A percentile compares a stretch with the other conserved stretches of the same genome.
These are phyloP conservation scores for Lactarius psammicola DNA, from an alignment of 768 basidiomycete species.

Conservation along the genomic window DNA sequence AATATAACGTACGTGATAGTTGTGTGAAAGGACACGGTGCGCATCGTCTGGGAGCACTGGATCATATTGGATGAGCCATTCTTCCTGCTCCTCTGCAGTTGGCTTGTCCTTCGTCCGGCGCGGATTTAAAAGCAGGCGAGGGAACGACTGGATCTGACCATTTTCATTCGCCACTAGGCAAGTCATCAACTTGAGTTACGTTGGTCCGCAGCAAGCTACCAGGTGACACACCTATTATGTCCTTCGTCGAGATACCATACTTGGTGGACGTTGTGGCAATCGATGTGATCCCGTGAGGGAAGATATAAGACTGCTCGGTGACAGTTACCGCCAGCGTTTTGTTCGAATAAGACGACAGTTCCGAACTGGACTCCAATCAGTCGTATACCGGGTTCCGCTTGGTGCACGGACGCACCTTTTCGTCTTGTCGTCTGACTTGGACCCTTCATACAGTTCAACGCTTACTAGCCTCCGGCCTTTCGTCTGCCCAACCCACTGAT, in stretches of 20 bases:
- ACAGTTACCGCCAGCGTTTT: constrained; percentile 53
- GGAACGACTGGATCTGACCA: constrained; percentile 71
- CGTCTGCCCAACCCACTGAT: constrained; percentile 44
- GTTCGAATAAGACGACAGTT: constrained; percentile 54
- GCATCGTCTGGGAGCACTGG: constrained; percentile 72
- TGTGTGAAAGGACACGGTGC: constrained; percentile 53
- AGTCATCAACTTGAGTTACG: not conserved
- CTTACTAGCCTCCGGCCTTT: constrained; percentile 75
- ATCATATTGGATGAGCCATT: constrained; percentile 83
- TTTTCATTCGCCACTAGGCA: constrained; percentile 70
- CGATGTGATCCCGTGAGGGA: constrained; percentile 66
- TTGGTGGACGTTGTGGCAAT: constrained; percentile 78
- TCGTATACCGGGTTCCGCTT: not conserved
- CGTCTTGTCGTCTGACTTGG: constrained; percentile 61
- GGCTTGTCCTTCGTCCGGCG: constrained; percentile 77
- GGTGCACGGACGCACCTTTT: constrained; percentile 52
- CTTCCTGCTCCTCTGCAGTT: constrained; percentile 77
- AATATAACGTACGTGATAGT: constrained; percentile 45
- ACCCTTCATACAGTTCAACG: constrained; percentile 88
- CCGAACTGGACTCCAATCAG: constrained; percentile 42
- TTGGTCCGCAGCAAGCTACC: not conserved
- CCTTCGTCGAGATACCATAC: constrained; percentile 84
- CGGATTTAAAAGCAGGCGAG: constrained; percentile 74
- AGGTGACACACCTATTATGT: constrained; percentile 73
- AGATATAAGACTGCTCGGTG: constrained; percentile 67